Base-by-base conservation (phyloP, 371 early-diverging fungal genomes). In the Actinomortierella ambigua region DNA sequence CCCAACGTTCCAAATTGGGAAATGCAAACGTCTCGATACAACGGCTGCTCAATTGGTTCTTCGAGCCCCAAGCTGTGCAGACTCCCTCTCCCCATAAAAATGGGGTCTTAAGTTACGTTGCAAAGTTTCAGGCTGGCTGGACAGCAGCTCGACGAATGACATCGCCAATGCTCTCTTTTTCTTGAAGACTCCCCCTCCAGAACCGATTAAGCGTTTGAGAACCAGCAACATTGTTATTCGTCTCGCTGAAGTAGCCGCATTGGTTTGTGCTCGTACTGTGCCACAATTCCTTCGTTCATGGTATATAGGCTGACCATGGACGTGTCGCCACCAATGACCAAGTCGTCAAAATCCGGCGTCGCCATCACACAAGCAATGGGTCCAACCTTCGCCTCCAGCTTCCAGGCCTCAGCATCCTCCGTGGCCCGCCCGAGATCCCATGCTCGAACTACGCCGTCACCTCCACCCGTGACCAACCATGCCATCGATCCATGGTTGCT, bases 391-490 rank as follows among this genome's bases (percentile, higher is more conserved):
- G 59, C 57, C 3, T 73, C 64, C 51, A 73, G 34, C 14, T 50
- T 49, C 68, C 63, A 73, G 15, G 56, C 29, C 53, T 60, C 60
- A 1, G 61, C 52, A 22, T 73, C 68, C 44, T 67, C 67, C 2
- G 75, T 47, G 8, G 75, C 67, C 20, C 61, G 52, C 14, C 64
- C 59, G 11, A 73, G 49, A 47, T 73, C 75, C 75, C 76, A 77
- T 4, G 68, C 18, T 41, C 57, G 59, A 20, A 77, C 66, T 17
- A 54, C 46, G 0, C 76, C 77, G 34, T 77, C 76, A 13, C 76
- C 77, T 7, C 69, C 76, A 13, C 69, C 62, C 1, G 76, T 61
- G 17, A 76, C 29, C 27, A 77, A 22, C 68, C 69, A 59, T 1
- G 53, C 18, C 29, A 34, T 34, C 7, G 34, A 34, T 4, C 34